These are phyloP conservation scores for Chrysoporthe cubensis DNA, from an alignment of 2,329 filamentous ascomycete species.

Conservation along the genomic window DNA sequence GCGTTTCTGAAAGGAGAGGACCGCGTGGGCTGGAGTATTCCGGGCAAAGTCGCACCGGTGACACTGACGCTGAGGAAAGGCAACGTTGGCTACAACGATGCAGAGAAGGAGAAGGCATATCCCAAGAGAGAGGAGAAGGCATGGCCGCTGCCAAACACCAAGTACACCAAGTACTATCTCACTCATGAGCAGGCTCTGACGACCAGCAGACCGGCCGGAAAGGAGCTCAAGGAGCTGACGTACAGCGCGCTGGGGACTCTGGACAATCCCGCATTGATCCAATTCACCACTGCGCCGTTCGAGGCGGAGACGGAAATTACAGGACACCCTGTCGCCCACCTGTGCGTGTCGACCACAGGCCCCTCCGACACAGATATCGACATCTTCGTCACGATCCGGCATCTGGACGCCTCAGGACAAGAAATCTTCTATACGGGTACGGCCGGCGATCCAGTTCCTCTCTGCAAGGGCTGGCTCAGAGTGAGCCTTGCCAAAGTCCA, in stretches of 20 bases:
- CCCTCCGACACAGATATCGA: slow-evolving; percentile 63
- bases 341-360: slow-evolving; percentile 65
- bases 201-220: slow-evolving; percentile 34
- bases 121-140: slow-evolving; percentile 59
- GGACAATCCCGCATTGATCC: slow-evolving; percentile 55
- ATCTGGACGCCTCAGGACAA: slow-evolving; percentile 56
- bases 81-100: slow-evolving; percentile 68
- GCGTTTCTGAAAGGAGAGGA: slow-evolving; percentile 73
- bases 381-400: slow-evolving; percentile 64
- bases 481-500: slow-evolving; percentile 60
- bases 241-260: slow-evolving; percentile 65
- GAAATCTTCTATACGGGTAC: slow-evolving; percentile 70
- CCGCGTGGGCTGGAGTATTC: slow-evolving; percentile 59
- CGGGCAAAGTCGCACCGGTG: slow-evolving; percentile 63
- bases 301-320: slow-evolving; percentile 70
- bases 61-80: slow-evolving; percentile 66
- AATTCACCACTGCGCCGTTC: slow-evolving; percentile 63
- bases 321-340: slow-evolving; percentile 66
- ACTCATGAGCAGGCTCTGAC: slow-evolving; percentile 50
- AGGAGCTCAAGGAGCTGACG: slow-evolving; percentile 47
- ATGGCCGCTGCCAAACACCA: slow-evolving; percentile 70
- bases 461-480: slow-evolving; percentile 68
- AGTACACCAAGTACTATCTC: slow-evolving; percentile 66
- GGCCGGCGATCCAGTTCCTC: slow-evolving; percentile 64
- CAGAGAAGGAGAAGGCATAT: slow-evolving; percentile 61